Conservation (phyloP, 176 grass and related monocot genomes). For the Secale cereale region DNA sequence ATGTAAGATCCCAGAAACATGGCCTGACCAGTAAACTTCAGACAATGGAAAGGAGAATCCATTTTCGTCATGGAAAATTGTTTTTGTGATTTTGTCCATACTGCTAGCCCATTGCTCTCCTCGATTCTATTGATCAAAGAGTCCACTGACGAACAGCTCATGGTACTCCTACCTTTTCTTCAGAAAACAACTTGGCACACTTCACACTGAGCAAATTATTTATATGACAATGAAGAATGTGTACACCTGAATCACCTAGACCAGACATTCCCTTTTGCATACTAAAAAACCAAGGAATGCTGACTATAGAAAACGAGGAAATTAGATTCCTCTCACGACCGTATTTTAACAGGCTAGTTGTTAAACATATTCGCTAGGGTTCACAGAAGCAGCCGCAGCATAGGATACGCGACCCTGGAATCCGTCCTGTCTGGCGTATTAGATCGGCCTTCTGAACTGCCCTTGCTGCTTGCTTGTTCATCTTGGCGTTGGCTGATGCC, state of each 20-base stretch:
- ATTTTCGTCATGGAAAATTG: too few species aligned
- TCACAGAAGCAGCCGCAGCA: slow-evolving; percentile 66
- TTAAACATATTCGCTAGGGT: slow-evolving; percentile 11
- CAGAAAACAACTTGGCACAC: not conserved
- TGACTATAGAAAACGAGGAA: not conserved
- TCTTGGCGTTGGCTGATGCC: slow-evolving; percentile 55
- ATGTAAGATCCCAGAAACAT: slow-evolving; percentile 6
- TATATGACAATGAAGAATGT: slow-evolving; percentile 24
- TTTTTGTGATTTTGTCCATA: not conserved
- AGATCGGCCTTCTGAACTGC: slow-evolving; percentile 55
- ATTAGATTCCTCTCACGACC: slow-evolving; percentile 3
- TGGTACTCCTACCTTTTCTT: not conserved
- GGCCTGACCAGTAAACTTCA: too few species aligned
- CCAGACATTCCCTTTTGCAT: slow-evolving; percentile 31
- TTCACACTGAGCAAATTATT: slow-evolving; percentile 18
- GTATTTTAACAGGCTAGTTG: slow-evolving; percentile 13
- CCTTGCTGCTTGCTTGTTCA: slow-evolving; percentile 59
- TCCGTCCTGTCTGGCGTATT: slow-evolving; percentile 70
- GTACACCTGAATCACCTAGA: slow-evolving; percentile 31
- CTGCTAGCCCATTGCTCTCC: not conserved
- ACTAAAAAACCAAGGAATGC: slow-evolving; percentile 50
- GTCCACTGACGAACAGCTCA: not conserved
- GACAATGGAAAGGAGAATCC: too few species aligned
- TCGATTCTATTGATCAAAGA: too few species aligned
- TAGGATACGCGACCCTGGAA: slow-evolving; percentile 55